Percentiles rank a stretch among this genome's conserved stretches.
These are phyloP conservation scores for Colletotrichum eleusines DNA, from an alignment of 2,329 filamentous ascomycete species.

Conservation along the genomic window DNA sequence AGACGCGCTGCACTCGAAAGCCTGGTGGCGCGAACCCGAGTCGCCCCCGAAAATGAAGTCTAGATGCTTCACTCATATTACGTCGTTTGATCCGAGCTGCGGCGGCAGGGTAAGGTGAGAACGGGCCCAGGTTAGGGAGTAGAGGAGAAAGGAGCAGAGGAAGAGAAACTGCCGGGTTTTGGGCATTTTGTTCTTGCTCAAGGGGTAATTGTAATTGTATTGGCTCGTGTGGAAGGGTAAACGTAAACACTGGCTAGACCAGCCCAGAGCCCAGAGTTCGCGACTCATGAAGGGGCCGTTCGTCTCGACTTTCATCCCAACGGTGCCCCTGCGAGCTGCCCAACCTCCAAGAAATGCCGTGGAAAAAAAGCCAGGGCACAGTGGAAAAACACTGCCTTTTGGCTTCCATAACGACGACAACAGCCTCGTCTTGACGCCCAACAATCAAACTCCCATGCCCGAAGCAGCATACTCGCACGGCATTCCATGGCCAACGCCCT, in stretches of 20 bases:
- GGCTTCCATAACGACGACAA: constrained; percentile 15
- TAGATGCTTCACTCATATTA: constrained; percentile 11
- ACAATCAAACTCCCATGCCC: constrained; percentile 36
- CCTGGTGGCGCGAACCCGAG: neutral
- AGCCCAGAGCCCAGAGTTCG: constrained; percentile 4
- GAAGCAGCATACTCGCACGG: constrained; percentile 16
- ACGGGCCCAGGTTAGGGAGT: constrained; percentile 6
- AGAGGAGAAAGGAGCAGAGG: neutral
- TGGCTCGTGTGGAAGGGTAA: neutral
- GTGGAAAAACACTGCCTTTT: constrained; percentile 1
- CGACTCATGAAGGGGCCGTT: constrained; percentile 35
- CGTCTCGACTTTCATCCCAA: constrained; percentile 38
- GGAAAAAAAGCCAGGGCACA: neutral
- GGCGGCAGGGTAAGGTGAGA: constrained; percentile 34
- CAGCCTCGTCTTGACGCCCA: constrained; percentile 26
- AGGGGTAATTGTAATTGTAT: neutral
- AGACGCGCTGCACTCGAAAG: neutral
- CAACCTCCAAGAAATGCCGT: constrained; percentile 10
- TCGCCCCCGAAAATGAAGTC: neutral
- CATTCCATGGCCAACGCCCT: constrained; percentile 35
- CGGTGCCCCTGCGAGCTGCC: constrained; percentile 37
- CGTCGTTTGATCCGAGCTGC: constrained; percentile 29
- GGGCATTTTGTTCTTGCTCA: neutral
- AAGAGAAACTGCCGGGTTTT: constrained; percentile 7
- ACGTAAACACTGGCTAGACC: constrained; percentile 13